Conservation (phyloP, 257 asterid species). For the Cruciata laevipes region DNA sequence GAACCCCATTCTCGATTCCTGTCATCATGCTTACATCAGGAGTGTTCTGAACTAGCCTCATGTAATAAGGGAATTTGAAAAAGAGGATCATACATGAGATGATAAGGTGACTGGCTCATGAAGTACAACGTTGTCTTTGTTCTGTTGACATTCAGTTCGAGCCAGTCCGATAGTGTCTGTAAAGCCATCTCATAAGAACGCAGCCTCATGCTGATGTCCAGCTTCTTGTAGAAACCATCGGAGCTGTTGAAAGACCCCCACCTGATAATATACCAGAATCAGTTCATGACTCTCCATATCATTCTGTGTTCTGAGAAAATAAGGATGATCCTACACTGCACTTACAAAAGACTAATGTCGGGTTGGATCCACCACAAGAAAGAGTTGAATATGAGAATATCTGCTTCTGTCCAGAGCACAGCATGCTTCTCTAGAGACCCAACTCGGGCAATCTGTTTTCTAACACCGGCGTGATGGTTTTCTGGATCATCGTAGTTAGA, state of each 20-base stretch:
- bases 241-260: constrained; percentile 48
- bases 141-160: constrained; percentile 34
- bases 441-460: constrained; percentile 24
- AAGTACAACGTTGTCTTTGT: constrained; percentile 37
- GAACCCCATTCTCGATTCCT: constrained; percentile 34
- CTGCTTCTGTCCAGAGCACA: constrained; percentile 41
- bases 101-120: constrained; percentile 47
- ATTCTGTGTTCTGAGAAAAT: neutral
- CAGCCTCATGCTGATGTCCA: constrained; percentile 12
- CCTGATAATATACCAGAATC: constrained; percentile 13
- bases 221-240: constrained; percentile 26
- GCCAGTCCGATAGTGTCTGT: constrained; percentile 49
- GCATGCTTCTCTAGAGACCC: constrained; percentile 43
- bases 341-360: constrained; percentile 41
- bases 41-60: neutral
- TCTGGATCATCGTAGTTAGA: constrained; percentile 38
- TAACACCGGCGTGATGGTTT: constrained; percentile 21
- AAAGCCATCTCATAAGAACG: constrained; percentile 41
- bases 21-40: neutral
- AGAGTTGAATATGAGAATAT: constrained; percentile 39
- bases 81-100: constrained; percentile 21
- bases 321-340: neutral
- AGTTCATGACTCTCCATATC: neutral
- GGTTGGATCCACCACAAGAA: constrained; percentile 41
- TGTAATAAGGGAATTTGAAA: neutral